Base-by-base conservation (phyloP, 1,139 yeast genomes). In the Diutina pseudorugosa region DNA sequence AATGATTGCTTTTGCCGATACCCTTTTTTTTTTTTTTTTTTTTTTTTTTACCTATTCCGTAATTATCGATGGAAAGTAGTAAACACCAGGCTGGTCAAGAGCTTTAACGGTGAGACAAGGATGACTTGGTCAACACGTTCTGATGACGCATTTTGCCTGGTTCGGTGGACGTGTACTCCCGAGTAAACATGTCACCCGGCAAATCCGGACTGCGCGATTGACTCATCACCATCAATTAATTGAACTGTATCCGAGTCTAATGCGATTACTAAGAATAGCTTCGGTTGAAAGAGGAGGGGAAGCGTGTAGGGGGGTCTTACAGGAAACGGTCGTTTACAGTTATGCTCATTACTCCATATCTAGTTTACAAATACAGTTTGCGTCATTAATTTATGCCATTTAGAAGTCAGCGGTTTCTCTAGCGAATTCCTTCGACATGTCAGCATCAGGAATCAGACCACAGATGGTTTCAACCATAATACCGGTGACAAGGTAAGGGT, bases 401-500 rank as follows among this genome's bases (percentile, higher is more conserved):
- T 45, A 45, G 23, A 45, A 14, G 36, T 45, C 49, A 45, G 49
- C 49, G 18, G 49, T 3, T 40, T 85, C 93, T 80, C 93, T 83
- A 65, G 84, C 87, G 68, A 69, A 85, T 72, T 86, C 95, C 74
- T 85, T 83, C 61, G 83, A 79, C 95, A 93, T 91, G 74, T 91
- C 96, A 68, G 96, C 96, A 67, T 88, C 95, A 56, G 94, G 91
- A 65, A 91, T 87, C 55, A 95, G 80, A 70, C 98, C 98, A 72
- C 94, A 87, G 61, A 93, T 83, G 64, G 98, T 91, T 79, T 93
- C 98, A 64, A 87, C 87, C 85, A 93, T 88, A 67, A 93, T 90
- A 79, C 98, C 98, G 55, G 97, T 90, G 60, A 93, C 98, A 72
- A 91, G 82, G 78, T 93, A 93, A 62, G 98, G 98, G 73, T 93